Base-by-base conservation (phyloP, 345 rosid species). In the Gossypium mustelinum region DNA sequence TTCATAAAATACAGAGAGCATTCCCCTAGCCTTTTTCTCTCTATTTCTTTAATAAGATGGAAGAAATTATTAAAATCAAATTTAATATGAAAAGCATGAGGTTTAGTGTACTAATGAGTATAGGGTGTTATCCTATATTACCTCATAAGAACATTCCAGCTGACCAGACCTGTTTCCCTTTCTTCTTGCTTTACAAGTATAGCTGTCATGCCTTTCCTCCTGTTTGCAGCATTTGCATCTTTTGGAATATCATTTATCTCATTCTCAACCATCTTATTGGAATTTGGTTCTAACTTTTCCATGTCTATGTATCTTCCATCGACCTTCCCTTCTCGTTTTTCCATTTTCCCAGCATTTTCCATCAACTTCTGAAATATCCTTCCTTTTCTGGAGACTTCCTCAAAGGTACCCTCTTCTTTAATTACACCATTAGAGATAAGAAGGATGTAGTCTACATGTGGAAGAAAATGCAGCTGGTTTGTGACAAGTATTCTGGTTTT, bases 331-430 rank as follows among this genome's bases (percentile, higher is more conserved):
- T 80, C 78, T 34, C 84, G 78, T 73, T 86, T 89, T 78, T 89
- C 98, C 92, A 93, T 90, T 85, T 95, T 93, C 20, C 99, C 98
- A 12, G 97, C 98, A 83, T 93, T 95, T 83, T 91, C 94, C 98
- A 95, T 93, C 48, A 93, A 83, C 82, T 86, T 93, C 82, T 88
- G 86, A 86, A 95, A 91, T 60, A 91, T 75, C 74, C 18, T 67
- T 52, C 99, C 98, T 20, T 77, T 86, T 83, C 63, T 84, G 18
- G 94, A 91, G 77, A 95, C 85, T 83, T 90, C 99, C 84, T 87
- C 88, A 70, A 89, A 95, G 68, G 93, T 93, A 77, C 99, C 99
- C 61, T 89, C 92, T 81, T 93, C 99, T 79, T 89, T 90, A 69
- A 95, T 86, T 82, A 70, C 81, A 79, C 99, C 99, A 54, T 91